phyloP scores from a whole-genome alignment of 2,329 filamentous ascomycete species.

The Sporothrix pallida region DNA sequence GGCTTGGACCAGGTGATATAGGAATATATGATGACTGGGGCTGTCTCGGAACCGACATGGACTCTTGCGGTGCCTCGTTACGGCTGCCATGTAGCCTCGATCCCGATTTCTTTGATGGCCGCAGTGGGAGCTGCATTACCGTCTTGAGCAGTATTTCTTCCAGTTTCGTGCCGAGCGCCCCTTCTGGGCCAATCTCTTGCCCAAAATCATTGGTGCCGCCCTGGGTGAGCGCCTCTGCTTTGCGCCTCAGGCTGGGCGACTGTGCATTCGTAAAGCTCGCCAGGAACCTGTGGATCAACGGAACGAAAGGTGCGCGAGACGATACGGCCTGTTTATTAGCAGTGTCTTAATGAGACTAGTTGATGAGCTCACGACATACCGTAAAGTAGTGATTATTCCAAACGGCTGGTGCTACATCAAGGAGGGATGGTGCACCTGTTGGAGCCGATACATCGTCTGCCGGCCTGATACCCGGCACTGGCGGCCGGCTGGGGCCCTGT shows the following conservation, averaged over 20 bases:
- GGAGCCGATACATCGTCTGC: background rate
- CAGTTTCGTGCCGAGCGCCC: conserved; percentile 21
- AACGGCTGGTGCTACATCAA: conserved; percentile 38
- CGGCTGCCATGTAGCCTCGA: background rate
- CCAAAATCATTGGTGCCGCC: background rate
- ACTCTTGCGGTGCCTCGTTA: background rate
- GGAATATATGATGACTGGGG: background rate
- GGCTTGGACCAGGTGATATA: background rate
- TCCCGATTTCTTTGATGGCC: background rate
- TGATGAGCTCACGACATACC: too few species aligned
- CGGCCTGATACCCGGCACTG: conserved; percentile 24
- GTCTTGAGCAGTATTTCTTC: conserved; percentile 35
- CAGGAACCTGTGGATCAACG: conserved; percentile 33
- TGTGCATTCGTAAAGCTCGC: conserved; percentile 34
- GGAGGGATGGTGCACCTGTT: conserved; percentile 24
- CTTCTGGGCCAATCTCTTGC: background rate
- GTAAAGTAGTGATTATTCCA: conserved; percentile 38
- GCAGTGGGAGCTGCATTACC: background rate
- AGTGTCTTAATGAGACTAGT: too few species aligned
- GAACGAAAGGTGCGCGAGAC: conserved; percentile 23
- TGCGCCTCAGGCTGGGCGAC: conserved; percentile 34
- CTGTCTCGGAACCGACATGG: background rate
- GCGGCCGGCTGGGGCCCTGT: conserved; percentile 2
- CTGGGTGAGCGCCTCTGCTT: conserved; percentile 11
- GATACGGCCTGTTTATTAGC: conserved; percentile 29